Percentiles rank a stretch among this genome's conserved stretches.
Evolutionary conservation across 805 yeast genomes (phyloP).

Genomic region (Kodamaea restingae): DNA sequence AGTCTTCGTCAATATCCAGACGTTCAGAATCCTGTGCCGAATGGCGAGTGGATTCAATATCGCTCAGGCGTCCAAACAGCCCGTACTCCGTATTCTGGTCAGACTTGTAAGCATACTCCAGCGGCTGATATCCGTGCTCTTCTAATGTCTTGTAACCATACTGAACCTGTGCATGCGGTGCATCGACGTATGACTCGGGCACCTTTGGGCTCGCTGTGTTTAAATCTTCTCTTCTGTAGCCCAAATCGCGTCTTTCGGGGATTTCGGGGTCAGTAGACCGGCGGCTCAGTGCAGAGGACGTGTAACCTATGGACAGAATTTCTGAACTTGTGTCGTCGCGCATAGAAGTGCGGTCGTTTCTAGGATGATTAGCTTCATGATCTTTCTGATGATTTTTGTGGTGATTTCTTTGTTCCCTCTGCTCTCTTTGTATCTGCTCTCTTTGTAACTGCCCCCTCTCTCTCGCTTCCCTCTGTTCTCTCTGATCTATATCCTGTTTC

Average conservation of each 20-base stretch:
- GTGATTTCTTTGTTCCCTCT: too few species aligned
- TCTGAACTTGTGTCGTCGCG: conserved; percentile 15
- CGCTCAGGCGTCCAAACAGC: neutral
- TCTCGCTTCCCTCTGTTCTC: too few species aligned
- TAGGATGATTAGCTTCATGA: too few species aligned
- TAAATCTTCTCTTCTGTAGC: conserved; percentile 4
- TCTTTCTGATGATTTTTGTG: too few species aligned
- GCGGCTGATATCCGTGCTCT: neutral
- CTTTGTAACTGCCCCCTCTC: neutral
- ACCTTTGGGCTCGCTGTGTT: neutral
- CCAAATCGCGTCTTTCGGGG: conserved; percentile 27
- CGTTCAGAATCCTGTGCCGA: conserved; percentile 10
- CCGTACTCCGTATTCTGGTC: too few species aligned
- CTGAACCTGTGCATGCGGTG: conserved; percentile 10
- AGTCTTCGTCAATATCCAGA: conserved; percentile 34
- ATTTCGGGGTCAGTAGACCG: conserved; percentile 18
- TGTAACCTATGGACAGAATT: conserved; percentile 22
- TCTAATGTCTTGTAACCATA: neutral
- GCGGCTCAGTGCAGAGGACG: conserved; percentile 21
- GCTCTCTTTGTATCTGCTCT: too few species aligned
- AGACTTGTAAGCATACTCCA: neutral
- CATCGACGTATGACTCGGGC: conserved; percentile 19
- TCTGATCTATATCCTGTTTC: too few species aligned
- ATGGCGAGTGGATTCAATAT: conserved; percentile 2
- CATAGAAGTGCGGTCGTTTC: too few species aligned